Evolutionary conservation across 495 filamentous ascomycete genomes (phyloP), one percentile per base, ranked within the genome.

Genomic region (Penicillium taxi): DNA sequence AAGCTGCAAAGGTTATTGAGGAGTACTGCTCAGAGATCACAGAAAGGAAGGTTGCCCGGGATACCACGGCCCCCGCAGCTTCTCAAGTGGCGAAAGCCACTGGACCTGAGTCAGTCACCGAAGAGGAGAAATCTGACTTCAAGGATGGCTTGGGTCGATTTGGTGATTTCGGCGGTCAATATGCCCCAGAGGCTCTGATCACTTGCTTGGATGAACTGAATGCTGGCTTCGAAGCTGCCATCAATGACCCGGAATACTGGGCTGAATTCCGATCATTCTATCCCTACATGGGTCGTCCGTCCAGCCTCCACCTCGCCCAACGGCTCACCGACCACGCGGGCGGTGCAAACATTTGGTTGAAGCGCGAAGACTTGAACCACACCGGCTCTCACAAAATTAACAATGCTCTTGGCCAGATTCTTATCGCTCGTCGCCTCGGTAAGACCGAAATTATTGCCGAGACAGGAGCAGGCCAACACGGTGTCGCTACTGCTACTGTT

Each of bases 401-500:
- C 67, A 96, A 95, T 49, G 89, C 91, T 1, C 60, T 96, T 4
- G 90, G 90, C 11, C 91, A 96, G 59, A 77, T 90, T 26, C 75
- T 96, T 1, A 67, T 96, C 9, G 90, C 90, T 0, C 69, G 71
- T 18, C 73, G 86, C 19, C 59, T 96, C 30, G 90, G 90, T 6
- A 96, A 96, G 70, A 95, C 76, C 5, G 78, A 82, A 55, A 95
- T 96, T 47, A 95, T 96, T 46, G 91, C 90, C 21, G 91, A 96
- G 61, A 96, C 90, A n/a, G 89, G 91, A 34, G 90, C 91, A 18
- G 91, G 90, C 14, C 90, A 96, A 56, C 91, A 96, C 62, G 90
- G 91, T 66, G 91, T 96, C 8, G 90, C 91, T 2, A 94, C 88
- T 4, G 90, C 90, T 1, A 96, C 90, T 0, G 84, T 94, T 7